Evolutionary conservation across 1,139 yeast genomes (phyloP).

Genomic region (Yamadazyma pseudoaaseri): DNA sequence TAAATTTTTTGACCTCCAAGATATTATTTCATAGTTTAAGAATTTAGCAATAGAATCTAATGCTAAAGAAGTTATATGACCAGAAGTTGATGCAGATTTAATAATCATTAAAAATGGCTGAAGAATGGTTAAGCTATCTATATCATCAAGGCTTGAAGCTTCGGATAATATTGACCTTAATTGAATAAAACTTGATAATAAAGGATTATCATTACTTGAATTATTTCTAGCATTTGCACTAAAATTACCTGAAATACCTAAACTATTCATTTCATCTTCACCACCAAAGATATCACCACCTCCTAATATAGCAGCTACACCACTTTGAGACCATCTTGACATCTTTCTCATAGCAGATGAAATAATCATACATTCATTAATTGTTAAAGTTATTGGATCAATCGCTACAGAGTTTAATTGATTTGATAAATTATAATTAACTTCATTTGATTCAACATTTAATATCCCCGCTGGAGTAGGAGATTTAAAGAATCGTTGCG

Average conservation of each 20-base stretch:
- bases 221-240: constrained; percentile 13
- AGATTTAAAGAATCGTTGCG: constrained; percentile 6
- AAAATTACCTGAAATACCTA: constrained; percentile 23
- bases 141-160: constrained; percentile 47
- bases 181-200: constrained; percentile 79
- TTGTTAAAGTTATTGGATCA: constrained; percentile 81
- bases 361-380: constrained; percentile 83
- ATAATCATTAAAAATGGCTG: constrained; percentile 89
- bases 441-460: neutral
- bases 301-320: constrained; percentile 85
- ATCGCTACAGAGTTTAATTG: constrained; percentile 31
- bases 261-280: constrained; percentile 33
- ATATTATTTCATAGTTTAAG: constrained; percentile 58
- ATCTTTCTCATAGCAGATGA: constrained; percentile 91
- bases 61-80: constrained; percentile 81
- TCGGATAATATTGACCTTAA: constrained; percentile 69
- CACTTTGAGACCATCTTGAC: constrained; percentile 77
- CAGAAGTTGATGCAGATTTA: constrained; percentile 82
- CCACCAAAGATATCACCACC: constrained; percentile 42
- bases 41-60: constrained; percentile 74
- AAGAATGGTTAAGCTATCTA: constrained; percentile 72
- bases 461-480: constrained; percentile 11
- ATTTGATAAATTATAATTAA: neutral
- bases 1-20: constrained; percentile 42
- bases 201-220: constrained; percentile 50